These are phyloP conservation scores for Kockovaella imperatae DNA, from an alignment of 768 basidiomycete genomes.

Conservation along the genomic window DNA sequence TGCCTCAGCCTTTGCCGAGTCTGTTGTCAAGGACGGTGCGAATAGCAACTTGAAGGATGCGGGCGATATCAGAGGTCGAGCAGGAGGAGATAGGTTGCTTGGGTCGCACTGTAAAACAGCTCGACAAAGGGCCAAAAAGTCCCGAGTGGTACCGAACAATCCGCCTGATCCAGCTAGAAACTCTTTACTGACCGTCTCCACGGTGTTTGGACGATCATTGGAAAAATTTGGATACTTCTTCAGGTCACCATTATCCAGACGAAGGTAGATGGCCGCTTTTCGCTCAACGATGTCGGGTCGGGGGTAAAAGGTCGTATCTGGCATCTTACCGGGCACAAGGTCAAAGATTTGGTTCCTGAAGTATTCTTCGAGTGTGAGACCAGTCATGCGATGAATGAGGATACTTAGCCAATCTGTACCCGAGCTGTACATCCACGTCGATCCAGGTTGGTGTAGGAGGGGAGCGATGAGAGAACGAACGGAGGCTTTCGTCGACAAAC, in stretches of 20 bases:
- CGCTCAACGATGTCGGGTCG: constrained; percentile 12
- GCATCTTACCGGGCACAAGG: constrained; percentile 37
- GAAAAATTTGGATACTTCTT: constrained; percentile 7
- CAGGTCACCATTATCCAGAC: constrained; percentile 8
- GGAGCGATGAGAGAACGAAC: constrained; percentile 14
- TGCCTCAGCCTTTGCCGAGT: constrained; percentile 7
- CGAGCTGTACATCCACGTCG: constrained; percentile 26
- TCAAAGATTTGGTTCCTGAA: constrained; percentile 38
- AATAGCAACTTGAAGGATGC: constrained; percentile 28
- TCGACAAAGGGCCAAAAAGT: constrained; percentile 31
- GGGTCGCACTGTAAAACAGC: constrained; percentile 29
- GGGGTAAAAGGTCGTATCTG: constrained; percentile 30
- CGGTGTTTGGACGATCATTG: constrained; percentile 13
- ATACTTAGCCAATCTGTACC: constrained; percentile 39
- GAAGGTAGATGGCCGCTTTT: constrained; percentile 14
- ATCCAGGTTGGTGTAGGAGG: constrained; percentile 31
- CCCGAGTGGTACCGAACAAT: constrained; percentile 27
- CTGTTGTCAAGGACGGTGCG: constrained; percentile 12
- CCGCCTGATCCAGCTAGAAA: constrained; percentile 25
- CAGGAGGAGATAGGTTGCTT: constrained; percentile 1
- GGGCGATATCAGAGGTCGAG: constrained; percentile 21
- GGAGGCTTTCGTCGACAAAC: constrained; percentile 1
- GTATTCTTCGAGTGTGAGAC: constrained; percentile 33
- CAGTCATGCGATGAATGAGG: constrained; percentile 31
- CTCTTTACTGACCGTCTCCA: constrained; percentile 11